Conservation (phyloP, 306 rosid genomes). For the Calophaca sinica region DNA sequence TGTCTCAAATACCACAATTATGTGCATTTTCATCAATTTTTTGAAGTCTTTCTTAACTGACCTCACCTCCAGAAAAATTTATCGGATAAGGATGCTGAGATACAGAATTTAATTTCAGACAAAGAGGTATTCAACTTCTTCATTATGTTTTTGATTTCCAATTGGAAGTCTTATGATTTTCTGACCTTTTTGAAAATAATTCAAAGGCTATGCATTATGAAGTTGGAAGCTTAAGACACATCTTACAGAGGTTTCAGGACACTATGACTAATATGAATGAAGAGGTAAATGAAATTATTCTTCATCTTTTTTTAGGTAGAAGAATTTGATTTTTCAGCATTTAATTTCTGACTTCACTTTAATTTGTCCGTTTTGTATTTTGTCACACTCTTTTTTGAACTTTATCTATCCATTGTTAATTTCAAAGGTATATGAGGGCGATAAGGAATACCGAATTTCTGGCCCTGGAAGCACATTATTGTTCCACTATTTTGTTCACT, state of each 20-base stretch:
- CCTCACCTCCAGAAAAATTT: conserved; percentile 70
- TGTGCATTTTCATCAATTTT: conserved; percentile 22
- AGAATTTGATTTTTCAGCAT: conserved; percentile 32
- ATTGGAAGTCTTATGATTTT: conserved; percentile 41
- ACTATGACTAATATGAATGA: conserved; percentile 61
- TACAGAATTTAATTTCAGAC: conserved; percentile 65
- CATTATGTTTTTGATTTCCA: conserved; percentile 29
- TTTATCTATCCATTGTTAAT: conserved; percentile 6
- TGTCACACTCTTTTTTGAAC: neutral
- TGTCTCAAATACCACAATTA: conserved; percentile 27
- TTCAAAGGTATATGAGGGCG: conserved; percentile 10
- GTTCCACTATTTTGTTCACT: neutral
- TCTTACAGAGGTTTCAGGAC: conserved; percentile 68
- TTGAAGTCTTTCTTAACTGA: conserved; percentile 56
- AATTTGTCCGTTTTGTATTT: conserved; percentile 20
- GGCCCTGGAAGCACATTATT: conserved; percentile 36
- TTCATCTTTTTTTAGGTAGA: neutral
- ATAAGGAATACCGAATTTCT: conserved; percentile 10
- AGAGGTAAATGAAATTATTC: conserved; percentile 56
- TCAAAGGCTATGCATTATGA: conserved; percentile 64
- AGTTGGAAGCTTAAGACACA: conserved; percentile 62
- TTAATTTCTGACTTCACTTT: neutral
- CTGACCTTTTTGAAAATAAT: conserved; percentile 41
- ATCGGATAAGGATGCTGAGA: conserved; percentile 60
- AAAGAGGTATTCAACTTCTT: conserved; percentile 60